Percentiles rank a stretch among this genome's conserved stretches.
phyloP scores from a whole-genome alignment of 148 eudicot species.

The Spergularia bocconei region DNA sequence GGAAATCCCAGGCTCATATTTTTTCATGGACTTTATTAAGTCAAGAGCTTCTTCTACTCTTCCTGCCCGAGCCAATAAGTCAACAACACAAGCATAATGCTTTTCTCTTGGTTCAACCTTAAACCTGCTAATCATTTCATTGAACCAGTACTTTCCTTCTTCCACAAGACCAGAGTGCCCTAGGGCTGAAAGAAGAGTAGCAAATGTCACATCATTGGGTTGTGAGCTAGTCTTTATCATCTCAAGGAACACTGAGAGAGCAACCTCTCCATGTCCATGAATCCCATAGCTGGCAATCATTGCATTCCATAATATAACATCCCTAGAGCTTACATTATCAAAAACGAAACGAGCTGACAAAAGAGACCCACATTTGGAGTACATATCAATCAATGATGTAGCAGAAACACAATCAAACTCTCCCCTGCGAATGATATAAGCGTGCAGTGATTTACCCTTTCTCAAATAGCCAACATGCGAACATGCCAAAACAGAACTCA shows the following conservation, averaged over 20 bases:
- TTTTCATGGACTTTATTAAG: conserved; percentile 40
- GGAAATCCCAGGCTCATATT: conserved; percentile 41
- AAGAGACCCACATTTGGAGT: conserved; percentile 72
- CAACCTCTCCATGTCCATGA: conserved; percentile 67
- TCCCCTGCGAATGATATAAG: conserved; percentile 43
- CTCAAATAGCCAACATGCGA: conserved; percentile 56
- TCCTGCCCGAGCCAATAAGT: conserved; percentile 74
- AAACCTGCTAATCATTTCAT: conserved; percentile 48
- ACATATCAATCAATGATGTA: conserved; percentile 71
- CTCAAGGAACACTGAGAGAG: conserved; percentile 51
- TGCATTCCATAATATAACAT: conserved; percentile 58
- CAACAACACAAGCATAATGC: conserved; percentile 67
- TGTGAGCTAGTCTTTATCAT: conserved; percentile 41
- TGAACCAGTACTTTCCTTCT: conserved; percentile 65
- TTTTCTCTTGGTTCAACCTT: conserved; percentile 57
- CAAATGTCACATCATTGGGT: conserved; percentile 75
- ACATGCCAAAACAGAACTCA: conserved; percentile 63
- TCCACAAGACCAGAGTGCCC: conserved; percentile 73
- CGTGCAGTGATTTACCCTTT: conserved; percentile 58
- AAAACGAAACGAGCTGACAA: conserved; percentile 43
- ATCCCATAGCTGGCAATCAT: conserved; percentile 68
- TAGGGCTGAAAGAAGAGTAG: conserved; percentile 67
- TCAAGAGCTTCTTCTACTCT: conserved; percentile 50
- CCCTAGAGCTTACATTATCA: conserved; percentile 43
- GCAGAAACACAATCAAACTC: conserved; percentile 40